Base-by-base conservation (phyloP, 2,329 filamentous ascomycete genomes). In the Aspergillus ustus region DNA sequence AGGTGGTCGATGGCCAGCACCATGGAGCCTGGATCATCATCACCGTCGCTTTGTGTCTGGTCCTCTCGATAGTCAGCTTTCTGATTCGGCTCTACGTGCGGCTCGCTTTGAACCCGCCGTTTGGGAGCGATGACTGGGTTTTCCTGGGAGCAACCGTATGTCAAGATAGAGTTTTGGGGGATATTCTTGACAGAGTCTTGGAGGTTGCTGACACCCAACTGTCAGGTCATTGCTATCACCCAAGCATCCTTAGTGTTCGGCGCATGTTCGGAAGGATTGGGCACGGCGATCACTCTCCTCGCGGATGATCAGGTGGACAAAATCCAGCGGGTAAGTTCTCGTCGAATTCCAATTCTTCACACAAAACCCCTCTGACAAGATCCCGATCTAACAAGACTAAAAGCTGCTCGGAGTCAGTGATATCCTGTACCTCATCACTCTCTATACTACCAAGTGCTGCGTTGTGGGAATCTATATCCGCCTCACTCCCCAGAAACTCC, bases 381-480 rank as follows among this genome's bases (percentile, higher is more conserved):
- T 40, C 20, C 8, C 53, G 45, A 48, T 61, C 61, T 54, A 62
- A 48, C 8, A 43, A 20, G 15, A 19, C 4, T 4, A 20, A 7
- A 56, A 73, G 71, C 65, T 72, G 28, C 50, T 77, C 37, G 78
- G 77, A 58, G 69, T 74, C 45, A 74, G 67, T 58, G 75, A 83
- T 61, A 68, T 81, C n/a, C 71, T 83, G 57, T 80, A 77, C 56
- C 64, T 83, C 46, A 45, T 80, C 34, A 73, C 76, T 1, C 64
- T 82, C 20, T 81, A 78, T 62, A 70, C 81, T 40, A 72, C 68
- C 19, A 73, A 73, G 66, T 72, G 69, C 57, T 72, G 72, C 17
- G 79, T 81, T 43, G 72, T 77, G 6, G 73, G 78, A 17, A 76
- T 83, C 11, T 78, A 81, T 57, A 69, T 80, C 20, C 80, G 81